Evolutionary conservation across 257 asterid species (phyloP), one percentile per base, ranked within the genome.

Genomic region (Solanum rostratum): DNA sequence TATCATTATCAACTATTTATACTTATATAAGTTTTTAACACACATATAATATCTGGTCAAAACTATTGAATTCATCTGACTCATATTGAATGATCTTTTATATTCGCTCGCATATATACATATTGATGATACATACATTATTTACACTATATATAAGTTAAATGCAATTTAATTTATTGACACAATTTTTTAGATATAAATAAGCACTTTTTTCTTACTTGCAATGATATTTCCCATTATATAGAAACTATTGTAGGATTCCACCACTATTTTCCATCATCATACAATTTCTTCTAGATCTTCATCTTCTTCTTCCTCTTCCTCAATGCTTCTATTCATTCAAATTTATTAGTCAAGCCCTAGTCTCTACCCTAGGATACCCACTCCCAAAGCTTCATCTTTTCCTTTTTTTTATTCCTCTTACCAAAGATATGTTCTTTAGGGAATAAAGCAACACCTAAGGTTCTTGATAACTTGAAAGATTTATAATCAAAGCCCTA

Each of bases 401-500:
- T 46, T 45, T 22, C 22, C 60, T 24, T 37, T 33, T 27, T 22
- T 24, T 46, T 46, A 43, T 45, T 73, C 81, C 59, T 45, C 22
- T 45, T n/a, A 73, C 14, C 10, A 37, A 70, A 39, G 27, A 41
- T 37, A 37, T 71, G 54, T 74, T 74, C 9, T 45, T 45, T 22
- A 73, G 46, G 16, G 24, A 24, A 24, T 76, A 76, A 49, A 49
- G 62, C 62, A 49, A 5, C 80, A 76, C 82, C 82, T 76, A 76
- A 49, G 24, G 24, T 76, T 76, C 82, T 76, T 74, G 81, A 74
- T 43, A 74, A 16, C 79, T 59, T 63, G 71, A 10, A 39, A 70
- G 65, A n/a, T 55, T 55, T 8, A 27, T 80, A 45, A n/a, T 24
- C 53, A 85, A 81, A 85, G 20, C 87, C 71, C 85, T 85, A 49